Percentiles rank a stretch among this genome's conserved stretches.
Conservation (phyloP, 352 stramenopile species). For the Globisporangium iwayamae region DNA sequence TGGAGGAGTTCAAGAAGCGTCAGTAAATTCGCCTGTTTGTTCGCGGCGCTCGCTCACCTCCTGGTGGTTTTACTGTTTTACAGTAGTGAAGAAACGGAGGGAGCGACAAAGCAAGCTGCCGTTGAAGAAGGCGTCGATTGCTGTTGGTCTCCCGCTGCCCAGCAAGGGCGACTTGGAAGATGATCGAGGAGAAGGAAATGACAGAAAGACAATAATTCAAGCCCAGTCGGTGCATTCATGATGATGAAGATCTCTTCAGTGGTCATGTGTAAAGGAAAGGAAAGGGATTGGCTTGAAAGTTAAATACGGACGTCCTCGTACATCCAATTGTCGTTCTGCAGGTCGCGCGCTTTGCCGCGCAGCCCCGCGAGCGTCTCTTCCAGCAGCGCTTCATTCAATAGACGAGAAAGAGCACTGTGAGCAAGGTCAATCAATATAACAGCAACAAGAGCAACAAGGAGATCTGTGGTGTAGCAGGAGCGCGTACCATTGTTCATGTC, state of each 20-base stretch:
- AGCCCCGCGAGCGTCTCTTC: constrained; percentile 55
- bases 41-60: background rate
- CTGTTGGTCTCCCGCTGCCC: background rate
- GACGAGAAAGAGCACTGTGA: too few species aligned
- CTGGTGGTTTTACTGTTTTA: background rate
- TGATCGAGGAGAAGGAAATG: background rate
- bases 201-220: background rate
- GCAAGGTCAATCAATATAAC: too few species aligned
- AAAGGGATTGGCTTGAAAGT: background rate
- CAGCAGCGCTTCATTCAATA: constrained; percentile 29
- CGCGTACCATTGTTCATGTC: constrained; percentile 41
- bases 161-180: background rate
- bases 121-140: background rate
- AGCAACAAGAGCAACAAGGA: too few species aligned
- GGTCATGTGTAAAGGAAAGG: background rate
- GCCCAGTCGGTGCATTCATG: background rate
- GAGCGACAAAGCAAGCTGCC: background rate
- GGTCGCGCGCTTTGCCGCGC: constrained; percentile 43
- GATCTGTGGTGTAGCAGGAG: too few species aligned
- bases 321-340: constrained; percentile 77
- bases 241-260: background rate
- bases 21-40: constrained; percentile 23
- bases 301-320: constrained; percentile 63
- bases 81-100: background rate
- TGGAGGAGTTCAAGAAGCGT: constrained; percentile 92